Evolutionary conservation across 2,329 filamentous ascomycete genomes (phyloP).

Genomic region (Cryphonectria parasitica): DNA sequence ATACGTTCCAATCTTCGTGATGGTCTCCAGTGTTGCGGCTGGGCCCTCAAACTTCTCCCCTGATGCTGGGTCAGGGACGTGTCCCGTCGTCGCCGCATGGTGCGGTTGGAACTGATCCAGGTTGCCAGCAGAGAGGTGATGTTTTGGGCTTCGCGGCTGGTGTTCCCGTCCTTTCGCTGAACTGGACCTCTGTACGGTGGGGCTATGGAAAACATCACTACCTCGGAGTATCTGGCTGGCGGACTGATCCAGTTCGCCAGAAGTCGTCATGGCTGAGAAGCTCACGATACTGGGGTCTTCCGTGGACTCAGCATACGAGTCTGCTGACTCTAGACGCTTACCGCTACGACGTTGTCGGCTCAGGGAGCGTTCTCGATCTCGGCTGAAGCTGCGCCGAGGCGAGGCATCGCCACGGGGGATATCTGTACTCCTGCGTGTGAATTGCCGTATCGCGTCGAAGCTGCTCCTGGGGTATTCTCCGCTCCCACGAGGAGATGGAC

Average conservation of each 20-base stretch:
- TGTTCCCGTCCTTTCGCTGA: constrained; percentile 40
- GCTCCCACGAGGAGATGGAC: constrained; percentile 59
- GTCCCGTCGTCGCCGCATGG: constrained; percentile 47
- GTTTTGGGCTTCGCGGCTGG: constrained; percentile 23
- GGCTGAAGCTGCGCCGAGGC: constrained; percentile 66
- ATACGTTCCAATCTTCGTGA: constrained; percentile 68
- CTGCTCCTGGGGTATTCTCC: constrained; percentile 56
- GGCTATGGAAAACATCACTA: constrained; percentile 86
- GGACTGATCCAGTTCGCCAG: constrained; percentile 74
- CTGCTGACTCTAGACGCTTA: constrained; percentile 62
- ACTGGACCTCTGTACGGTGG: constrained; percentile 63
- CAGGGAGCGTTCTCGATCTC: constrained; percentile 55
- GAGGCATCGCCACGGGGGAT: constrained; percentile 48
- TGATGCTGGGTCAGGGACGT: constrained; percentile 37
- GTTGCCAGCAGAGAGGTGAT: constrained; percentile 2
- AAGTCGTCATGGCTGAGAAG: constrained; percentile 70
- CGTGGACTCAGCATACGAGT: constrained; percentile 75
- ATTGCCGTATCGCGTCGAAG: constrained; percentile 55
- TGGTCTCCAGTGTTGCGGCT: constrained; percentile 54
- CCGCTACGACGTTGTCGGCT: constrained; percentile 54
- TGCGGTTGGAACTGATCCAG: constrained; percentile 28
- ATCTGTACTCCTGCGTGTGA: constrained; percentile 57
- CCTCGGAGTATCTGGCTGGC: constrained; percentile 88
- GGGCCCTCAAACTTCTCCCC: constrained; percentile 35
- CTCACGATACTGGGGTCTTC: constrained; percentile 66